These are phyloP conservation scores for Ceratocystis colombiana DNA, from an alignment of 2,329 filamentous ascomycete species.

Conservation along the genomic window DNA sequence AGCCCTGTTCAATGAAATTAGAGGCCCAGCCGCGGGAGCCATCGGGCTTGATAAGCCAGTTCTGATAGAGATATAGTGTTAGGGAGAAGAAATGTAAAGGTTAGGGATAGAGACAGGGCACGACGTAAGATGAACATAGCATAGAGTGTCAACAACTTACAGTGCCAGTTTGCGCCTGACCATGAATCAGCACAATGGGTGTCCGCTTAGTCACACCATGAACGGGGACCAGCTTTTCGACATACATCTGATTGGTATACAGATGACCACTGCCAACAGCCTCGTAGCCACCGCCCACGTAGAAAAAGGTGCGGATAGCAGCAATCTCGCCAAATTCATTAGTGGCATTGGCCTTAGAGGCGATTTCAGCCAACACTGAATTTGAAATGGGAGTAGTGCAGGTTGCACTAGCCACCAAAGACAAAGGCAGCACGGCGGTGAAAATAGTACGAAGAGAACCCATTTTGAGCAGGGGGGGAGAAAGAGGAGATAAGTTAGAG, in stretches of 20 bases:
- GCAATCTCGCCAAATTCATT: constrained; percentile 27
- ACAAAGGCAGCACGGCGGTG: constrained; percentile 11
- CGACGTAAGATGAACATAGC: constrained; percentile 22
- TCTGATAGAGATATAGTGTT: constrained; percentile 29
- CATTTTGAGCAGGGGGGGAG: constrained; percentile 6
- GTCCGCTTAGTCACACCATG: constrained; percentile 27
- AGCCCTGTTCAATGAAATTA: constrained; percentile 38
- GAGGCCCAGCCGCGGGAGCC: constrained; percentile 41
- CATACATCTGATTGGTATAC: constrained; percentile 40
- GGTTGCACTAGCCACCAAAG: constrained; percentile 16
- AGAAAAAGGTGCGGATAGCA: constrained; percentile 32
- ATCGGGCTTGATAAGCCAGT: constrained; percentile 41
- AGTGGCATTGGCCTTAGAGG: constrained; percentile 18
- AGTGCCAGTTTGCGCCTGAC: constrained; percentile 36
- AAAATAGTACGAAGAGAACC: constrained; percentile 19
- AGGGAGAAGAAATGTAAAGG: background rate
- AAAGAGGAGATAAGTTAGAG: background rate
- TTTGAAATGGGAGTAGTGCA: constrained; percentile 21
- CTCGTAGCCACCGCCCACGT: constrained; percentile 34
- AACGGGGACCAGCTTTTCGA: constrained; percentile 39
- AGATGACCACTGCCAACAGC: constrained; percentile 28
- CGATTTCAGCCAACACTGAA: constrained; percentile 12
- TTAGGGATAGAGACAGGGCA: background rate
- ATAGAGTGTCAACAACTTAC: constrained; percentile 28
- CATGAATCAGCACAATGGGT: constrained; percentile 39